Evolutionary conservation across 169 alveolate species (phyloP), one percentile per base, ranked within the genome.

Genomic region (Babesia sp.): DNA sequence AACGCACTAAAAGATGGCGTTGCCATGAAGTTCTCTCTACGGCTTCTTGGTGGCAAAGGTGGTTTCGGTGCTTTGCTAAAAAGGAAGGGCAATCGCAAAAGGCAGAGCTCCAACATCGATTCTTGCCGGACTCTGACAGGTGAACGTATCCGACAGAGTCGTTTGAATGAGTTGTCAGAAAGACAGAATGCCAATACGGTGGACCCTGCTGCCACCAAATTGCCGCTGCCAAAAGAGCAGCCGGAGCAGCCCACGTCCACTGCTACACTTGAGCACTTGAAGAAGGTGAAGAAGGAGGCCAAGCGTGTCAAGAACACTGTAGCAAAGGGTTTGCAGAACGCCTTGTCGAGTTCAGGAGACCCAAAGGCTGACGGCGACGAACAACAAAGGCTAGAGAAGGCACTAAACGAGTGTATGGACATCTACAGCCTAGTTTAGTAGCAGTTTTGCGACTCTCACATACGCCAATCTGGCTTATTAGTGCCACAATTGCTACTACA

Each of bases 41-140:
- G 68, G 34, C 36, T 80, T 16, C 70, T 80, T 7, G 88, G 88
- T 20, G 88, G 88, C 1, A 80, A 80, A 60, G 88, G 88, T 11
- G 88, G 88, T 9, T 80, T 80, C 56, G 88, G 88, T n/a, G 80
- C 80, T 20, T 41, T 71, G 36, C 71, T 80, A 28, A 69, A 61
- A 41, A 56, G 50, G 24, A 69, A 69, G 48, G 78, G 75, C 11
- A 22, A 37, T 18, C 68, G 73, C 53, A 80, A 80, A 51, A 80
- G 64, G 18, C 83, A 69, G 45, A 51, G 74, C 12, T 66, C 59
- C 36, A 80, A 80, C 60, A 26, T 80, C 31, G 88, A 80, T 39
- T 80, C 88, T 12, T 80, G 88, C 53, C n/a, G 88, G 31, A 71
- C 68, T 44, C 60, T 80, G 20, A 55, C 63, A 36, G 88, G 88